These are phyloP conservation scores for Astragalus glycyphyllos DNA, from an alignment of 306 rosid genomes.

Conservation along the genomic window DNA sequence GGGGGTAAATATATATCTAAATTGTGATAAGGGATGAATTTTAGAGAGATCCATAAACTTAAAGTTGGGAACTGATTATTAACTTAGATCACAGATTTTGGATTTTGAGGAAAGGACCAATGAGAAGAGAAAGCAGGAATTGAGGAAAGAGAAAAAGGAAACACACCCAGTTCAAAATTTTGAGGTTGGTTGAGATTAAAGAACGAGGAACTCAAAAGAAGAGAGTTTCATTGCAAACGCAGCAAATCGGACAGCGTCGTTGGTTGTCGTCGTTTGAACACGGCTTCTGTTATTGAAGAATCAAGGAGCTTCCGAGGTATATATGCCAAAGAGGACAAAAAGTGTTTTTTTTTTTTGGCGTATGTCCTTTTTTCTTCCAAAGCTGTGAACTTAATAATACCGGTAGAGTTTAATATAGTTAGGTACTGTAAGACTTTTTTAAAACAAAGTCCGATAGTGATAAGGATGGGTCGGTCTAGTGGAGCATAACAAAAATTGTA, in stretches of 20 bases:
- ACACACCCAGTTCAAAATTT: slow-evolving; percentile 28
- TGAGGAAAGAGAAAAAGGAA: slow-evolving; percentile 1
- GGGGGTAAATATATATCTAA: slow-evolving; percentile 13
- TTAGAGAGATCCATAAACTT: slow-evolving; percentile 27
- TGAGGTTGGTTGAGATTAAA: slow-evolving; percentile 21
- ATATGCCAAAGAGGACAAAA: neutral
- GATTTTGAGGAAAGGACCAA: neutral
- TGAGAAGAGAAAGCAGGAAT: slow-evolving; percentile 3
- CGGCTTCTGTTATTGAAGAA: neutral
- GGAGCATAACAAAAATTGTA: too few relatives aligned
- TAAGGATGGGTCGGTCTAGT: too few relatives aligned
- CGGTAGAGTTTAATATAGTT: too few relatives aligned
- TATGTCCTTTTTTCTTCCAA: too few relatives aligned
- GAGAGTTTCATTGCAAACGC: neutral
- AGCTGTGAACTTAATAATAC: too few relatives aligned
- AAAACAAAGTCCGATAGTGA: too few relatives aligned
- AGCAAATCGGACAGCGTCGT: slow-evolving; percentile 29
- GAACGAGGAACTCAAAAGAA: slow-evolving; percentile 29
- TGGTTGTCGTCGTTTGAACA: slow-evolving; percentile 32
- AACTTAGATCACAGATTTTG: slow-evolving; percentile 29
- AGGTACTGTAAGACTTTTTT: too few relatives aligned
- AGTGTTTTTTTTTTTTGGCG: neutral
- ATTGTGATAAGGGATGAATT: neutral
- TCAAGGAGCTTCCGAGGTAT: neutral
- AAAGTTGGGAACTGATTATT: slow-evolving; percentile 35